A percentile compares a stretch with the other conserved stretches of the same genome.
Conservation (phyloP, 345 rosid species). For the Murraya paniculata region DNA sequence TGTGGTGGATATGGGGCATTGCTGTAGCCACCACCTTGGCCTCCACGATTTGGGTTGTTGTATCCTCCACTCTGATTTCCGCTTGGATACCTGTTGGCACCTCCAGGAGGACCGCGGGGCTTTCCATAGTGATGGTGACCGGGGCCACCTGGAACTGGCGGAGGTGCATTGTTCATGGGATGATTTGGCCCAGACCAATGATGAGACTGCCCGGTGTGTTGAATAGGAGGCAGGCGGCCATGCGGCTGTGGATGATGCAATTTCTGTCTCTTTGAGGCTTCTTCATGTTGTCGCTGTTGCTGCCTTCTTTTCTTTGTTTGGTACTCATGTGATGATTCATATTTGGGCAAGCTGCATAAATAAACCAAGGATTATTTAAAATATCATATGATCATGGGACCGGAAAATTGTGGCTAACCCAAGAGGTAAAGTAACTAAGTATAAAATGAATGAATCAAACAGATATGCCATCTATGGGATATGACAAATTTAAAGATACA, state of each 20-base stretch:
- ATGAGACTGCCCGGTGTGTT: conserved; percentile 80
- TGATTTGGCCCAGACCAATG: conserved; percentile 44
- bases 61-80: conserved; percentile 66
- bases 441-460: neutral
- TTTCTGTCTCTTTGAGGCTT: conserved; percentile 88
- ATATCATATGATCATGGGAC: conserved; percentile 32
- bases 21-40: conserved; percentile 56
- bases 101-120: conserved; percentile 56
- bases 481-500: neutral
- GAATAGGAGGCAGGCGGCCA: conserved; percentile 72
- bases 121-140: conserved; percentile 48
- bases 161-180: conserved; percentile 40
- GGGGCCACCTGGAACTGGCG: conserved; percentile 46
- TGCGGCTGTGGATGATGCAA: conserved; percentile 80
- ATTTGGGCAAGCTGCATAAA: conserved; percentile 69
- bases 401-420: conserved; percentile 23
- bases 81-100: conserved; percentile 69
- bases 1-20: conserved; percentile 81
- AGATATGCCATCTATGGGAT: neutral
- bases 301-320: conserved; percentile 95
- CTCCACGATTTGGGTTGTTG: conserved; percentile 47
- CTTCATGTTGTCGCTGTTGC: conserved; percentile 88
- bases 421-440: neutral
- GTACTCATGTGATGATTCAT: conserved; percentile 95
- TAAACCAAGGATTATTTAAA: conserved; percentile 10